These are phyloP conservation scores for Hyphopichia pseudoburtonii DNA, from an alignment of 1,139 yeast species.

Conservation along the genomic window DNA sequence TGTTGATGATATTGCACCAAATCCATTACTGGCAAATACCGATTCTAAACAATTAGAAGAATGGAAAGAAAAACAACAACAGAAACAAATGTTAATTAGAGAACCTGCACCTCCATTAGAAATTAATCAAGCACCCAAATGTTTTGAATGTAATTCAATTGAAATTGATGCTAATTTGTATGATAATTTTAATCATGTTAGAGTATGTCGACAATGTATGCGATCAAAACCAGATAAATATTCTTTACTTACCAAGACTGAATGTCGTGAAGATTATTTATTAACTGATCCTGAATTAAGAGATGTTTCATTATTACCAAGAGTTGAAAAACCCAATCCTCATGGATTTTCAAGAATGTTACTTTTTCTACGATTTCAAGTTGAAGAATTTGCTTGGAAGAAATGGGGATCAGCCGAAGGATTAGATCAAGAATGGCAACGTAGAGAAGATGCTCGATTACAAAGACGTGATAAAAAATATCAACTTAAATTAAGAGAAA, in stretches of 20 bases:
- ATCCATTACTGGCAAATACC: conserved; percentile 9
- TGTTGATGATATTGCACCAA: conserved; percentile 36
- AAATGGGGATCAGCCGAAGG: conserved; percentile 95
- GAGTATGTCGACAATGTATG: conserved; percentile 81
- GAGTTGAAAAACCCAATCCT: conserved; percentile 91
- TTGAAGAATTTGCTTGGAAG: conserved; percentile 86
- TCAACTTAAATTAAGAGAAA: conserved; percentile 70
- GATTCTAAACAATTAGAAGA: conserved; percentile 57
- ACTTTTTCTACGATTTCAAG: conserved; percentile 81
- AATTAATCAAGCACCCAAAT: conserved; percentile 68
- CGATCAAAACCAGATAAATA: conserved; percentile 80
- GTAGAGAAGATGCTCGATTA: conserved; percentile 70
- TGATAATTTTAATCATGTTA: conserved; percentile 60
- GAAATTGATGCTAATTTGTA: conserved; percentile 77
- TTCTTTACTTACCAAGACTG: conserved; percentile 89
- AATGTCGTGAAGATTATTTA: conserved; percentile 88
- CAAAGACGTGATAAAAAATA: conserved; percentile 78
- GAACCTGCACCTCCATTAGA: conserved; percentile 74
- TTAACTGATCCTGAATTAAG: conserved; percentile 89
- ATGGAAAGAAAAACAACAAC: conserved; percentile 70
- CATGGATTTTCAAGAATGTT: conserved; percentile 95
- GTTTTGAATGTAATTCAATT: conserved; percentile 75
- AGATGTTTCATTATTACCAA: conserved; percentile 65
- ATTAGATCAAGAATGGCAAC: conserved; percentile 88
- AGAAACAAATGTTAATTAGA: conserved; percentile 29